phyloP scores from a whole-genome alignment of 768 basidiomycete genomes.

The Steccherinum ochraceum region DNA sequence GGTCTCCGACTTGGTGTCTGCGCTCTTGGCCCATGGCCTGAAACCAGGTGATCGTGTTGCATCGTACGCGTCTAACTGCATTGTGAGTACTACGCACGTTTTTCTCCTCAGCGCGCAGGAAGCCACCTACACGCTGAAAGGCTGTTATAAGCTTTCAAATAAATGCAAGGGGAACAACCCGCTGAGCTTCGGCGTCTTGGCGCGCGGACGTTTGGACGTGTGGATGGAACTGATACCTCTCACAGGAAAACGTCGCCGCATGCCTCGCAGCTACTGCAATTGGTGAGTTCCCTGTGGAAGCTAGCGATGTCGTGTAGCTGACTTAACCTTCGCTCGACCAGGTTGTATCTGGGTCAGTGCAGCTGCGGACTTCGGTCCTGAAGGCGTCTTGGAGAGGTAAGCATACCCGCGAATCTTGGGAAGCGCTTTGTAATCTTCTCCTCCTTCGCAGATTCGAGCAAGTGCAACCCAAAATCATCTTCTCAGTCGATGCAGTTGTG shows the following conservation, averaged over 20 bases:
- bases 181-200: background rate
- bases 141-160: too few relatives aligned
- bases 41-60: conserved; percentile 66
- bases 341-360: conserved; percentile 80
- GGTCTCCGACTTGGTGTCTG: conserved; percentile 52
- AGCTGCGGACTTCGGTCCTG: conserved; percentile 76
- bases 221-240: too few relatives aligned
- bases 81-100: conserved; percentile 38
- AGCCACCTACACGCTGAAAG: too few relatives aligned
- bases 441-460: conserved; percentile 54
- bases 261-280: conserved; percentile 65
- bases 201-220: too few relatives aligned
- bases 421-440: conserved; percentile 5
- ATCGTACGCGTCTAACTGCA: conserved; percentile 74
- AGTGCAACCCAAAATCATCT: conserved; percentile 67
- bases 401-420: conserved; percentile 19
- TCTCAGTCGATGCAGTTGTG: conserved; percentile 69
- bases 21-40: conserved; percentile 45
- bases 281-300: conserved; percentile 24
- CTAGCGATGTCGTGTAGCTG: background rate
- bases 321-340: conserved; percentile 8
- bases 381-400: conserved; percentile 70
- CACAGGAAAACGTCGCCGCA: conserved; percentile 60
- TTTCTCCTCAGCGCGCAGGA: background rate
- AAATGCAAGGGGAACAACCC: too few relatives aligned